A percentile compares a stretch with the other conserved stretches of the same genome.
Conservation (phyloP, 331 rosid species). For the Ulmus americana region DNA sequence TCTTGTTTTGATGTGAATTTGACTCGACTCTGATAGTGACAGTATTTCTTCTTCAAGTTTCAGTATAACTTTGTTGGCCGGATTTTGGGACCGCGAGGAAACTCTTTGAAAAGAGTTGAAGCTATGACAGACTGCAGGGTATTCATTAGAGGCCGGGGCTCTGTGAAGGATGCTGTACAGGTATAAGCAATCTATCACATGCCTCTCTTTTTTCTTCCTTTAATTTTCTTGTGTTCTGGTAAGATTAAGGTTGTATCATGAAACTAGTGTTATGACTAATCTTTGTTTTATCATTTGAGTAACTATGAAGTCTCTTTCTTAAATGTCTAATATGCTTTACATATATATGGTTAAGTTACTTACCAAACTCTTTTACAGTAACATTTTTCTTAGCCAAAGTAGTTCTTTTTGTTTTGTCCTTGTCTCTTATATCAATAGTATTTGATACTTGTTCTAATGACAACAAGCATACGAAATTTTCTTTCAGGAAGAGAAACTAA, state of each 20-base stretch:
- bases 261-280: too few species aligned
- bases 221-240: too few species aligned
- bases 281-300: too few species aligned
- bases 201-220: too few species aligned
- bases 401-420: too few species aligned
- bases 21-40: not conserved
- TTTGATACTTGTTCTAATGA: not conserved
- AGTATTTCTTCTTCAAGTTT: conserved; percentile 27
- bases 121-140: conserved; percentile 90
- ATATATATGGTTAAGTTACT: too few species aligned
- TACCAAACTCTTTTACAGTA: too few species aligned
- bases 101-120: conserved; percentile 91
- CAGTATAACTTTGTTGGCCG: conserved; percentile 98
- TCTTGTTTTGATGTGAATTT: conserved; percentile 11
- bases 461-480: not conserved
- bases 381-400: too few species aligned
- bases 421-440: not conserved
- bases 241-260: too few species aligned
- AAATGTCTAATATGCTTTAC: too few species aligned
- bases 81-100: conserved; percentile 91
- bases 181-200: conserved; percentile 24
- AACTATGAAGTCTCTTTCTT: too few species aligned
- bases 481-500: conserved; percentile 76
- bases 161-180: conserved; percentile 85
- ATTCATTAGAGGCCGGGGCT: conserved; percentile 85